A percentile compares a stretch with the other conserved stretches of the same genome.
Conservation (phyloP, 2,329 filamentous ascomycete genomes). For the Aspergillus brasiliensis region DNA sequence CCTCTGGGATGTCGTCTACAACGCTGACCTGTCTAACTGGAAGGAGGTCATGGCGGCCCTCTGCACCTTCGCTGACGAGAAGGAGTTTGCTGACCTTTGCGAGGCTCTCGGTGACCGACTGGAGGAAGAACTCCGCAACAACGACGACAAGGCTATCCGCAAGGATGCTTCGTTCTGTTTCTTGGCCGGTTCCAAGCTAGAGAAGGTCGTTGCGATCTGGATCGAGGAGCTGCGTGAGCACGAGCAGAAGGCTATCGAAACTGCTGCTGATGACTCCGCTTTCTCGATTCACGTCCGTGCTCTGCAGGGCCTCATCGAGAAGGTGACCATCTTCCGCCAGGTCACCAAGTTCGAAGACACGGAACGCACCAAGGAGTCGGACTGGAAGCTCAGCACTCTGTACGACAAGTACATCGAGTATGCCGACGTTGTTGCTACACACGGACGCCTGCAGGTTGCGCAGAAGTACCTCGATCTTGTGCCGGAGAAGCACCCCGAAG, state of each 20-base stretch:
- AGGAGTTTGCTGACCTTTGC: slow-evolving; percentile 91
- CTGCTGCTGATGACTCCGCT: slow-evolving; percentile 70
- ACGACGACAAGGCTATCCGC: slow-evolving; percentile 60
- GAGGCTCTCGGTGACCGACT: slow-evolving; percentile 92
- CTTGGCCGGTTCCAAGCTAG: slow-evolving; percentile 89
- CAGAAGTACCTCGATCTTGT: slow-evolving; percentile 90
- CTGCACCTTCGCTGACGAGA: slow-evolving; percentile 90
- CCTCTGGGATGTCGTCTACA: slow-evolving; percentile 96
- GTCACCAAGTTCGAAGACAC: slow-evolving; percentile 87
- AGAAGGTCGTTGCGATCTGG: slow-evolving; percentile 97
- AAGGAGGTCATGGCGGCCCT: slow-evolving; percentile 95
- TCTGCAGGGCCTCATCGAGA: slow-evolving; percentile 93
- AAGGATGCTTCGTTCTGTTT: slow-evolving; percentile 98
- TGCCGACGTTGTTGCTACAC: slow-evolving; percentile 87
- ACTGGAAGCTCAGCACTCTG: slow-evolving; percentile 84
- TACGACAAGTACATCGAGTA: slow-evolving; percentile 98
- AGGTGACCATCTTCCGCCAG: slow-evolving; percentile 93
- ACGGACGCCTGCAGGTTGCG: slow-evolving; percentile 82
- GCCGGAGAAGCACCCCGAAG: slow-evolving; percentile 78
- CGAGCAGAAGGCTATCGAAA: slow-evolving; percentile 73
- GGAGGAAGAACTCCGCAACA: slow-evolving; percentile 63
- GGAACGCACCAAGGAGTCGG: slow-evolving; percentile 69
- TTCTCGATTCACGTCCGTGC: slow-evolving; percentile 91
- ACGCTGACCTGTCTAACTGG: slow-evolving; percentile 90
- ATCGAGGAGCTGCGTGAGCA: slow-evolving; percentile 83